phyloP scores from a whole-genome alignment of 2,329 filamentous ascomycete species.

The Drechslerella coelobrocha region DNA sequence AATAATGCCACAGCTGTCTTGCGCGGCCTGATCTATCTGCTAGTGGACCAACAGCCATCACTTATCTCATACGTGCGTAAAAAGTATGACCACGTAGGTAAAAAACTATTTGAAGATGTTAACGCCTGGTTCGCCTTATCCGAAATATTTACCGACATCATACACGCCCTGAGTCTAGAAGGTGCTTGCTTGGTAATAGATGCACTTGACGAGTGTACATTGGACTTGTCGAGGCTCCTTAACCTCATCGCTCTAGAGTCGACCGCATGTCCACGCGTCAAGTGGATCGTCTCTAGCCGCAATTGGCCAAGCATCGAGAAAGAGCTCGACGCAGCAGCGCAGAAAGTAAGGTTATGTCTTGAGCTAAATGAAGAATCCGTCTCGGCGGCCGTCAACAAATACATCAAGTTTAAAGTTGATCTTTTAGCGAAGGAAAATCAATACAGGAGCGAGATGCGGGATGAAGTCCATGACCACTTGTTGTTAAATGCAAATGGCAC shows the following conservation, averaged over 20 bases:
- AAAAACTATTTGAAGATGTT: conserved; percentile 57
- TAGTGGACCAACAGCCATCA: conserved; percentile 54
- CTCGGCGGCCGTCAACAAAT: conserved; percentile 57
- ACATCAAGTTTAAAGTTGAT: conserved; percentile 58
- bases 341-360: conserved; percentile 56
- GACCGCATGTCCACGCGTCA: conserved; percentile 54
- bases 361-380: conserved; percentile 58
- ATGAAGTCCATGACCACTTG: conserved; percentile 54
- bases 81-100: conserved; percentile 57
- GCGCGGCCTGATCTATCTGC: conserved; percentile 56
- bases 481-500: conserved; percentile 58
- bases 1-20: conserved; percentile 57
- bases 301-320: conserved; percentile 59
- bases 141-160: conserved; percentile 58
- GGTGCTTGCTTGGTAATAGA: conserved; percentile 60
- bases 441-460: conserved; percentile 52
- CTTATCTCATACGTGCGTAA: conserved; percentile 57
- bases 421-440: conserved; percentile 54
- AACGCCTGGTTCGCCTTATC: conserved; percentile 59
- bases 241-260: conserved; percentile 56
- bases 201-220: conserved; percentile 62
- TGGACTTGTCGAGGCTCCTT: conserved; percentile 56
- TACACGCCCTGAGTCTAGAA: conserved; percentile 57
- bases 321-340: conserved; percentile 51
- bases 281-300: conserved; percentile 62